Conservation (phyloP, 306 rosid genomes). For the Medicago truncatula region MtrunA17r5.0-ANR NC_053044.1:53376501-53377000, state of each 20-base stretch:
- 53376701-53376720: constrained; percentile 77
- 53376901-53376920: not conserved
- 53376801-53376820: constrained; percentile 21
- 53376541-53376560: too few relatives aligned
- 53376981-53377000: constrained; percentile 38
- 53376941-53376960: constrained; percentile 3
- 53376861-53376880: constrained; percentile 15
- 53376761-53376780: constrained; percentile 75
- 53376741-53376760: constrained; percentile 98
- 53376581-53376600: too few relatives aligned
- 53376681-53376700: constrained; percentile 53
- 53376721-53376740: constrained; percentile 94
- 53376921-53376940: constrained; percentile 29
- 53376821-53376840: constrained; percentile 9
- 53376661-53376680: constrained; percentile 19
- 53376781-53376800: constrained; percentile 27
- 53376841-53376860: constrained; percentile 20
- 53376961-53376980: constrained; percentile 24
- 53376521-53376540: too few relatives aligned
- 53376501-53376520: too few relatives aligned
- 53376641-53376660: constrained; percentile 3
- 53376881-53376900: not conserved
- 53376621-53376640: constrained; percentile 6
- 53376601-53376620: too few relatives aligned
- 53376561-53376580: too few relatives aligned